Evolutionary conservation across 2,329 filamentous ascomycete genomes (phyloP), one percentile per base, ranked within the genome.

Genomic region (Exophiala aquamarina): DNA sequence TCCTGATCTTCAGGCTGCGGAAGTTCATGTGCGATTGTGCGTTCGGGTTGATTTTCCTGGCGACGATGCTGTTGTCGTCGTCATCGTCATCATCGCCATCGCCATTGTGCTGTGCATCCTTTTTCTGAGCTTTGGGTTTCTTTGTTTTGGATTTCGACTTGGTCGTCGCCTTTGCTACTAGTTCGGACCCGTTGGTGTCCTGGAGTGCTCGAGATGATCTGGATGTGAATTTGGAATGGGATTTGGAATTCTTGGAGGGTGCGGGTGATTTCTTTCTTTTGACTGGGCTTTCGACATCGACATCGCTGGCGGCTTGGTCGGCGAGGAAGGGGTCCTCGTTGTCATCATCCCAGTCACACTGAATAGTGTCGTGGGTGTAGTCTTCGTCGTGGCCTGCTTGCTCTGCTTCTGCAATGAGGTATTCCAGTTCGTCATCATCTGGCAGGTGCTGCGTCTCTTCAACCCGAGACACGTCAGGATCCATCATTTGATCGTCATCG

Each of bases 11-110:
- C 54, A 76, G 51, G 9, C 70, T 68, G 11, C 71, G 63, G 49
- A 72, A 76, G 53, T 76, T 76, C 13, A 71, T 70, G 63, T 75
- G 72, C 19, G 53, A 50, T 18, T 54, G 44, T 13, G 72, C 68
- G 36, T 69, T 62, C 0, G 70, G 65, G 36, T 73, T 73, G 45
- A 73, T 58, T 53, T 68, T 73, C 26, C 66, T 62, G 21, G 55
- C 42, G 2, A 48, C 42, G 7, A 46, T 43, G 7, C 42, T 31
- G 10, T 49, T 35, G 5, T 59, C 35, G 8, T 46, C 45, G 11
- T 57, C 52, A 7, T 55, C 37, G 1, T 37, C 37, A 21, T 42
- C 23, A 32, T 19, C 31, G 28, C 33, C 32, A 26, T 47, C 43
- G 31, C 35, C 48, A 10, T 50, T 43, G 13, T 20, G 15, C n/a